These are phyloP conservation scores for Pseudocercospora cruenta DNA, from an alignment of 2,329 filamentous ascomycete genomes.

Conservation along the genomic window DNA sequence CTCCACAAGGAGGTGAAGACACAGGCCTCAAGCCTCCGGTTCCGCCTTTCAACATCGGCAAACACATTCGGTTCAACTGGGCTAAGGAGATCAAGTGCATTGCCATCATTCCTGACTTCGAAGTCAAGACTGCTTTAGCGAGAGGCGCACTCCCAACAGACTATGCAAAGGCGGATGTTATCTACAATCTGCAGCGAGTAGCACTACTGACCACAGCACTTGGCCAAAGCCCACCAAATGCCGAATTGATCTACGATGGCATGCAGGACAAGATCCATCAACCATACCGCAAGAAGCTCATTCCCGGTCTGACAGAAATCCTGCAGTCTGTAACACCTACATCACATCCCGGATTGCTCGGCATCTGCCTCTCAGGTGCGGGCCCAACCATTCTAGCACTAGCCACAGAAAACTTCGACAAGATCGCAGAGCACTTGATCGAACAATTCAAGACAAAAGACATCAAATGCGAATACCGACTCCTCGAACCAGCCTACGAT, in stretches of 20 bases:
- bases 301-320: slow-evolving; percentile 89
- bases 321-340: slow-evolving; percentile 87
- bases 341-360: slow-evolving; percentile 83
- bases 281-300: slow-evolving; percentile 87
- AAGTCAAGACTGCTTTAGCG: slow-evolving; percentile 91
- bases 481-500: slow-evolving; percentile 85
- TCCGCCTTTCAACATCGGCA: slow-evolving; percentile 89
- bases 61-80: slow-evolving; percentile 96
- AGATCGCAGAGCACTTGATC: slow-evolving; percentile 74
- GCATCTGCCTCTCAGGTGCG: slow-evolving; percentile 92
- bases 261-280: slow-evolving; percentile 99
- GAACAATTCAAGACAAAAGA: slow-evolving; percentile 70
- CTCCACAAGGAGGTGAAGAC: slow-evolving; percentile 86
- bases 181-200: slow-evolving; percentile 94
- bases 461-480: slow-evolving; percentile 81
- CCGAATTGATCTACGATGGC: slow-evolving; percentile 91
- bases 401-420: slow-evolving; percentile 85
- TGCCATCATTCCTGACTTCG: slow-evolving; percentile 93
- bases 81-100: slow-evolving; percentile 94
- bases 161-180: slow-evolving; percentile 82
- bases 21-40: slow-evolving; percentile 84
- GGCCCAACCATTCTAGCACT: slow-evolving; percentile 93
- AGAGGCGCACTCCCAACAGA: slow-evolving; percentile 78
- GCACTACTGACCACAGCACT: slow-evolving; percentile 88
- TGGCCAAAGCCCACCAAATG: slow-evolving; percentile 85